phyloP scores from a whole-genome alignment of 306 rosid genomes.

The Pyrus betulifolia region DNA sequence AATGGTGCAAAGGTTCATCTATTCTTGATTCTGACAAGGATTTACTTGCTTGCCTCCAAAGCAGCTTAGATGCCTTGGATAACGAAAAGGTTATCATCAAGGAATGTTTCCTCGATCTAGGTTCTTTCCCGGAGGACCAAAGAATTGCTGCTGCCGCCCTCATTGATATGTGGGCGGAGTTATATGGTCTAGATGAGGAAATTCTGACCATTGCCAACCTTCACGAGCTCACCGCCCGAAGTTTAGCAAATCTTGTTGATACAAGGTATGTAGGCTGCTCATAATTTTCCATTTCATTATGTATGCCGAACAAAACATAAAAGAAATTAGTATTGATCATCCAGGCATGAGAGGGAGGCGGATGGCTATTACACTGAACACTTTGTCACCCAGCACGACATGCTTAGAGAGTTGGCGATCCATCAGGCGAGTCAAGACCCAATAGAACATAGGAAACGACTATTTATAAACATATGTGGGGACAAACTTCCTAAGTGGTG shows the following conservation, averaged over 20 bases:
- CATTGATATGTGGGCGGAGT: slow-evolving; percentile 52
- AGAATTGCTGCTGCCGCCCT: slow-evolving; percentile 46
- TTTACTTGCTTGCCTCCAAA: slow-evolving; percentile 35
- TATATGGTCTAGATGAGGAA: slow-evolving; percentile 29
- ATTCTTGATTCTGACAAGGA: slow-evolving; percentile 12
- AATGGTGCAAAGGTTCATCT: slow-evolving; percentile 21
- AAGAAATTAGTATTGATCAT: neutral
- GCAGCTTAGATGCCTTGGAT: slow-evolving; percentile 30
- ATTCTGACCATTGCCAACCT: slow-evolving; percentile 32
- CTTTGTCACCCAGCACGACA: slow-evolving; percentile 41
- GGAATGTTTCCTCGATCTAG: slow-evolving; percentile 48
- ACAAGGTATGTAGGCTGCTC: slow-evolving; percentile 34
- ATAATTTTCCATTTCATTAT: neutral
- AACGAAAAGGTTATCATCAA: slow-evolving; percentile 12
- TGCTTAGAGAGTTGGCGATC: slow-evolving; percentile 63
- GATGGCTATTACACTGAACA: slow-evolving; percentile 40
- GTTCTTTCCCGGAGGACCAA: slow-evolving; percentile 54
- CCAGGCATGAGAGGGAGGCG: slow-evolving; percentile 30
- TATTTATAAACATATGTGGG: slow-evolving; percentile 34
- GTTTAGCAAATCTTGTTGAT: slow-evolving; percentile 32
- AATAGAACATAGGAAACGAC: slow-evolving; percentile 29
- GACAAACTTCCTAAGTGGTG: slow-evolving; percentile 52
- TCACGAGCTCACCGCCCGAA: slow-evolving; percentile 14
- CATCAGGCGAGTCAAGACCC: slow-evolving; percentile 26
- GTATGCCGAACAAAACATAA: neutral